A percentile compares a stretch with the other conserved stretches of the same genome.
Evolutionary conservation across 495 filamentous ascomycete species (phyloP).

Genomic region (Penicillium angulare): DNA sequence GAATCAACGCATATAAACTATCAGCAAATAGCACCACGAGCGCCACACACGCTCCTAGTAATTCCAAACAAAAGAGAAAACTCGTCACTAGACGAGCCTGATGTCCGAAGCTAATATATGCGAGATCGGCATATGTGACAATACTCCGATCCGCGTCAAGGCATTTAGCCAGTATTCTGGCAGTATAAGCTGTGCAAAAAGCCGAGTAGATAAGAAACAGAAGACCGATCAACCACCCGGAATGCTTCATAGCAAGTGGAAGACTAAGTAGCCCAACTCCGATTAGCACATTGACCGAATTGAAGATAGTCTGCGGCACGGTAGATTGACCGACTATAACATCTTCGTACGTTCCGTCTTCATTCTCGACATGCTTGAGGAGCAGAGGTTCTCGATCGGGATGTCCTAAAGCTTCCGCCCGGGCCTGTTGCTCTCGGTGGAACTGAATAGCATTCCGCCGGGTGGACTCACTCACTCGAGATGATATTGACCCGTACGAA

Average conservation of each 20-base stretch:
- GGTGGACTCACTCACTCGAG: constrained; percentile 64
- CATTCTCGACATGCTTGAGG: constrained; percentile 78
- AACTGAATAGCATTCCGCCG: constrained; percentile 70
- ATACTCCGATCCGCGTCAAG: constrained; percentile 79
- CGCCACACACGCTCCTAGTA: constrained; percentile 86
- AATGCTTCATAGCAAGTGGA: constrained; percentile 84
- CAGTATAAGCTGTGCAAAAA: constrained; percentile 78
- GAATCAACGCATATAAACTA: constrained; percentile 76
- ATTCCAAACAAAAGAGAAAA: constrained; percentile 82
- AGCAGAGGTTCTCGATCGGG: constrained; percentile 76
- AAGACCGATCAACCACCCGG: constrained; percentile 87
- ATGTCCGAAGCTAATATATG: constrained; percentile 87
- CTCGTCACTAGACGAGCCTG: constrained; percentile 77
- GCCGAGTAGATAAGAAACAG: constrained; percentile 71
- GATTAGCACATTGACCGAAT: constrained; percentile 93
- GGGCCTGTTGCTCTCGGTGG: constrained; percentile 67
- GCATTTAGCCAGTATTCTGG: constrained; percentile 81
- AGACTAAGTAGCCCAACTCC: constrained; percentile 87
- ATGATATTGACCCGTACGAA: constrained; percentile 74
- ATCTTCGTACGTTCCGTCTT: constrained; percentile 80
- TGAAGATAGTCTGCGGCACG: constrained; percentile 92
- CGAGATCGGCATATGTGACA: constrained; percentile 89
- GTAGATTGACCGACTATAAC: constrained; percentile 90
- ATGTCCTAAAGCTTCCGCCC: constrained; percentile 45
- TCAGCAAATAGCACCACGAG: constrained; percentile 93